Evolutionary conservation across 2,329 filamentous ascomycete genomes (phyloP).

Genomic region (Rhynchosporium graminicola): DNA sequence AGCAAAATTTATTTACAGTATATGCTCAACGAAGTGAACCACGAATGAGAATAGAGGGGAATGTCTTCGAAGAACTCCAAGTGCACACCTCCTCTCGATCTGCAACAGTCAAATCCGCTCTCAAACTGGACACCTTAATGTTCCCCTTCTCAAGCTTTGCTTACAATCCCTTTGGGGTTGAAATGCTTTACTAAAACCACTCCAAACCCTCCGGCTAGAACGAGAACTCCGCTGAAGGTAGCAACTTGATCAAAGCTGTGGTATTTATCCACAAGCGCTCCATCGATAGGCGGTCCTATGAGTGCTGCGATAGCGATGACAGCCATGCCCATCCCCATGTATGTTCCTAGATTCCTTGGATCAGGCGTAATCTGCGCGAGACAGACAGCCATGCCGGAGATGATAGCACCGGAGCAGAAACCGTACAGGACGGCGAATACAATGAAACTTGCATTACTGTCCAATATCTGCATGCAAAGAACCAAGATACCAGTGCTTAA

Average conservation of each 20-base stretch:
- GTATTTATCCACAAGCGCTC: slow-evolving; percentile 56
- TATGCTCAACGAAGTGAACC: too few relatives aligned
- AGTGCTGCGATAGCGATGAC: slow-evolving; percentile 63
- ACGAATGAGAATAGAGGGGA: too few relatives aligned
- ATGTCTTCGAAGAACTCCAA: too few relatives aligned
- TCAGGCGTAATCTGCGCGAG: slow-evolving; percentile 52
- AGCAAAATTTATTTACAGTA: too few relatives aligned
- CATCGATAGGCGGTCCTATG: slow-evolving; percentile 66
- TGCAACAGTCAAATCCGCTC: not conserved
- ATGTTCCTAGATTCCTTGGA: slow-evolving; percentile 66
- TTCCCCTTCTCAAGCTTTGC: slow-evolving; percentile 7
- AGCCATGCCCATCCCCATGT: slow-evolving; percentile 67
- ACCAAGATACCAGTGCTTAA: slow-evolving; percentile 38
- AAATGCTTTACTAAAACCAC: slow-evolving; percentile 19
- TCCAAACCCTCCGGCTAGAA: slow-evolving; percentile 28
- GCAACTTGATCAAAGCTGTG: slow-evolving; percentile 43
- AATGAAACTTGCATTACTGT: slow-evolving; percentile 37
- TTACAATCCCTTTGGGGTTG: slow-evolving; percentile 19
- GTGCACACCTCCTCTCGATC: not conserved
- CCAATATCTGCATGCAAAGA: slow-evolving; percentile 37
- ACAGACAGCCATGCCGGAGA: slow-evolving; percentile 34
- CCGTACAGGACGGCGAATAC: slow-evolving; percentile 40
- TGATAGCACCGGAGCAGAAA: slow-evolving; percentile 41
- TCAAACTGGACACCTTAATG: not conserved
- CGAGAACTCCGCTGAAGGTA: slow-evolving; percentile 34